Base-by-base conservation (phyloP, 805 yeast species). In the Hemisphaericaspora nanyangensis region DNA sequence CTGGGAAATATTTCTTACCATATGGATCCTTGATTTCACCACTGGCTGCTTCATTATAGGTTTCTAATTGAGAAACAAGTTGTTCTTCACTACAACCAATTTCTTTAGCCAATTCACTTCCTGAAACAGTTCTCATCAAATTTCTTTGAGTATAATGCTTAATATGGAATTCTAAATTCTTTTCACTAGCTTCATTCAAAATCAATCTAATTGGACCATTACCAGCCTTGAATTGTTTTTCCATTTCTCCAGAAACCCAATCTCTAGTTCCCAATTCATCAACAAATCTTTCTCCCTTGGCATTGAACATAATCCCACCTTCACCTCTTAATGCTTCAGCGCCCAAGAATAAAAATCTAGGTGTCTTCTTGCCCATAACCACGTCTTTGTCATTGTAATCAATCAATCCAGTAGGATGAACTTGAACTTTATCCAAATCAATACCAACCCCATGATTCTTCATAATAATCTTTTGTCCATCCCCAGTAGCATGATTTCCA, bases 321-420 rank as follows among this genome's bases (percentile, higher is more conserved):
- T 76, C 82, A 12, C 85, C 85, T 43, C 85, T 63, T 26, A 80
- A 61, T 5, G 82, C 82, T 54, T 79, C 85, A 3, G 84, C 85
- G 6, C 84, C 85, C 31, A 80, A 60, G 43, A 77, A 75, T 40
- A 77, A 63, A 51, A 77, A 77, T 42, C 80, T 64, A 1, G 78
- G 78, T 6, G 48, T 43, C 13, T 51, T 53, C 30, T 47, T 52
- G n/a, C 72, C 73, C 13, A 50, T 44, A 30, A 67, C 61, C 4
- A 61, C 65, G 29, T 77, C 82, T 24, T 50, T 58, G 28, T 76
- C 78, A 35, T 59, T 52, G 39, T 61, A 56, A 44, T 74, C 77
- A 39, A 80, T 72, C 45, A 79, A 68, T 1, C 85, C 85, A 4
- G 85, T 79, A 6, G 85, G 85, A 48, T 80, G 85, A 17, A 80